phyloP scores from a whole-genome alignment of 176 grass and related monocot species.

The Cenchrus americanus region DNA sequence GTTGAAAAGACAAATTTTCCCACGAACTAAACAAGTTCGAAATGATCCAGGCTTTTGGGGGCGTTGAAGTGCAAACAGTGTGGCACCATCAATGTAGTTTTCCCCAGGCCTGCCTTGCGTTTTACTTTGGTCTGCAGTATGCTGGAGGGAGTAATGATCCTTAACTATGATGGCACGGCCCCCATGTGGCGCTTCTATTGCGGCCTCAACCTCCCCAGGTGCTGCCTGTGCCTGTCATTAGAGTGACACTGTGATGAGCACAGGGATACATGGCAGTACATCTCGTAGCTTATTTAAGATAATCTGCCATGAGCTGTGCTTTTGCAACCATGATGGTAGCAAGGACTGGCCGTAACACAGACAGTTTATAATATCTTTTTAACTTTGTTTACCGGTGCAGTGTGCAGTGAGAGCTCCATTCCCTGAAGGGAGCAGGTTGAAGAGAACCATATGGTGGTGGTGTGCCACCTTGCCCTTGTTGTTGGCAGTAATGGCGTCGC shows the following conservation, averaged over 20 bases:
- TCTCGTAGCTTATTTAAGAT: neutral
- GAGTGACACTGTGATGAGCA: conserved; percentile 30
- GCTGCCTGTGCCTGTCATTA: conserved; percentile 40
- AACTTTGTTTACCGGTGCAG: neutral
- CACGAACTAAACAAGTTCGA: too few relatives aligned
- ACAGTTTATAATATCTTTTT: neutral
- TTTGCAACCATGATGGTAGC: conserved; percentile 28
- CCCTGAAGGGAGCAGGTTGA: conserved; percentile 11
- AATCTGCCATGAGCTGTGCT: conserved; percentile 26
- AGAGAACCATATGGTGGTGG: conserved; percentile 14
- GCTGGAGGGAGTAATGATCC: conserved; percentile 48
- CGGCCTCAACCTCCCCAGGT: conserved; percentile 17
- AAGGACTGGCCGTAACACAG: neutral
- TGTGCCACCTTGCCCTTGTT: conserved; percentile 23
- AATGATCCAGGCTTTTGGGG: conserved; percentile 47
- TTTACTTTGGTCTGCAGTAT: conserved; percentile 49
- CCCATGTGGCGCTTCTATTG: conserved; percentile 44
- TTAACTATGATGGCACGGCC: conserved; percentile 44
- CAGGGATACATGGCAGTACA: neutral
- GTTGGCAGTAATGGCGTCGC: conserved; percentile 41
- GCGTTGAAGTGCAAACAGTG: conserved; percentile 28
- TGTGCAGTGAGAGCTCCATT: conserved; percentile 19
- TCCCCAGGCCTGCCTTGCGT: conserved; percentile 36
- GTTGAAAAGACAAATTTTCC: too few relatives aligned
- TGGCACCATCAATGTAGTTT: conserved; percentile 45